These are phyloP conservation scores for Bacterosira constricta DNA, from an alignment of 108 stramenopile genomes.

Conservation along the genomic window DNA sequence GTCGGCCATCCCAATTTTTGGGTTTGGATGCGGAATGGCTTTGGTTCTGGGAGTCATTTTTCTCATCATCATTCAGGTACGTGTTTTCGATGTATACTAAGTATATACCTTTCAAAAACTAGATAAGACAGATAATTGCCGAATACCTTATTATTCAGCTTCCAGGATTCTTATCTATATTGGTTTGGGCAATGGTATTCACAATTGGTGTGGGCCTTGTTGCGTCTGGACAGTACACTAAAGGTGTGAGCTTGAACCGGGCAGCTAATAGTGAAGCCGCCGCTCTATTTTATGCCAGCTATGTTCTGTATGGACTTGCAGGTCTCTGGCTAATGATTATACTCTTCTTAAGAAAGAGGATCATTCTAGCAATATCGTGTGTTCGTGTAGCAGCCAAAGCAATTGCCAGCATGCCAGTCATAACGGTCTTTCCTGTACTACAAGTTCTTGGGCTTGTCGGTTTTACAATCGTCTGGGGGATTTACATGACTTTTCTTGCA, in stretches of 20 bases:
- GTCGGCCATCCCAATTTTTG: conserved; percentile 46
- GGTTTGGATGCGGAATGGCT: conserved; percentile 78
- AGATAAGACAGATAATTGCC: too few species aligned
- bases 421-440: conserved; percentile 69
- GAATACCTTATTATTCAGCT: conserved; percentile 81
- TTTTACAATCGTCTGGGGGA: conserved; percentile 58
- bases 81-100: too few species aligned
- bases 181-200: conserved; percentile 80
- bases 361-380: conserved; percentile 75
- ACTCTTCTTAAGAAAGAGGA: conserved; percentile 70
- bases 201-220: conserved; percentile 57
- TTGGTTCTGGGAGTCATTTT: conserved; percentile 66
- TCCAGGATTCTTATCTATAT: conserved; percentile 64
- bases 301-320: conserved; percentile 54
- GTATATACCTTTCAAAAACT: too few species aligned
- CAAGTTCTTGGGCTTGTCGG: conserved; percentile 55
- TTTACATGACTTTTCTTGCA: conserved; percentile 67
- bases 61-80: conserved; percentile 67
- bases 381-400: conserved; percentile 79
- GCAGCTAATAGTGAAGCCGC: conserved; percentile 40
- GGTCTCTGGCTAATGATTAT: conserved; percentile 58
- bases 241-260: conserved; percentile 53
- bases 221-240: conserved; percentile 52
- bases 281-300: conserved; percentile 49
- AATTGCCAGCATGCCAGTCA: conserved; percentile 67